Percentiles rank a stretch among this genome's conserved stretches.
Evolutionary conservation across 768 basidiomycete species (phyloP).

Genomic region (Amanita molliuscula): DNA sequence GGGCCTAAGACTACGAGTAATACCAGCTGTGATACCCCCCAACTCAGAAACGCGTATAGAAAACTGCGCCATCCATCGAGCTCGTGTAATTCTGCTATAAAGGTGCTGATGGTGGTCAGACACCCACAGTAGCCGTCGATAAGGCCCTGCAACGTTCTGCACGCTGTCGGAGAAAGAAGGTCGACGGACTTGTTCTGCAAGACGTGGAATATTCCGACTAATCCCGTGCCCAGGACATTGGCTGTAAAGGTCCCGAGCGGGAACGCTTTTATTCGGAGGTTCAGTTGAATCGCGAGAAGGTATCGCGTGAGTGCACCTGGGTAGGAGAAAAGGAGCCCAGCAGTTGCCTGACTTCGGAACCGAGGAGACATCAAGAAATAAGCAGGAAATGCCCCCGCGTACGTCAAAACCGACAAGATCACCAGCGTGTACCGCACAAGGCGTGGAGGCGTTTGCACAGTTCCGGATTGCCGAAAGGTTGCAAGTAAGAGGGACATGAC

Average conservation of each 20-base stretch:
- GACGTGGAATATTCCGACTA: slow-evolving; percentile 66
- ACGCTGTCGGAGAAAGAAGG: slow-evolving; percentile 41
- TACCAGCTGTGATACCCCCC: slow-evolving; percentile 57
- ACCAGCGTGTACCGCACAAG: slow-evolving; percentile 41
- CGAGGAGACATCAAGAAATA: slow-evolving; percentile 63
- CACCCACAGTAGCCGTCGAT: slow-evolving; percentile 93
- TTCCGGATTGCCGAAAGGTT: slow-evolving; percentile 22
- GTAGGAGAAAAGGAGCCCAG: slow-evolving; percentile 82
- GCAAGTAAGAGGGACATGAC: slow-evolving; percentile 36
- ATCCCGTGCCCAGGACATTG: slow-evolving; percentile 71
- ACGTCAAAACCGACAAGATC: slow-evolving; percentile 49
- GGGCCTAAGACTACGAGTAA: slow-evolving; percentile 67
- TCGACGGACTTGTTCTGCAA: slow-evolving; percentile 41
- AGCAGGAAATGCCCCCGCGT: slow-evolving; percentile 65
- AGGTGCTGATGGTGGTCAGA: slow-evolving; percentile 90
- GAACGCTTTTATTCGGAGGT: slow-evolving; percentile 48
- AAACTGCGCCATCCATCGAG: slow-evolving; percentile 48
- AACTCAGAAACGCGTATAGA: slow-evolving; percentile 63
- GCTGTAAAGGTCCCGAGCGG: slow-evolving; percentile 75
- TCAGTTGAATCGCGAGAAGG: slow-evolving; percentile 61
- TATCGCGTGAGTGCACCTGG: slow-evolving; percentile 86
- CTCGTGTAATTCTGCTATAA: slow-evolving; percentile 67
- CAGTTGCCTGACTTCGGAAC: slow-evolving; percentile 73
- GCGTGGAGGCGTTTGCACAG: slow-evolving; percentile 23
- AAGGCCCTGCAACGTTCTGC: slow-evolving; percentile 72